A percentile compares a stretch with the other conserved stretches of the same genome.
Conservation (phyloP, 2,329 filamentous ascomycete species). For the Xylaria sp. region DNA sequence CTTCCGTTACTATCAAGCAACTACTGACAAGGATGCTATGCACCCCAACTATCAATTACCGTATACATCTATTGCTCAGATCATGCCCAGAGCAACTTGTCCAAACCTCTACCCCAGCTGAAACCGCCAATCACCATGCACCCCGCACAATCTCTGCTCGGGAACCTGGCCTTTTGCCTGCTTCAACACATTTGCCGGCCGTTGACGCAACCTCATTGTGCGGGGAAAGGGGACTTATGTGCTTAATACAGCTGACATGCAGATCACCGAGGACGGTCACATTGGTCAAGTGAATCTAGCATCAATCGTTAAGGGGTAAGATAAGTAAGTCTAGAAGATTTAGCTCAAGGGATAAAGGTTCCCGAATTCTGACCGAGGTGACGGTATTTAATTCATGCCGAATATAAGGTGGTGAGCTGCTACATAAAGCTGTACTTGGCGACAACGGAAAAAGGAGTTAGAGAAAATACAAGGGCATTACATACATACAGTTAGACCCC, state of each 20-base stretch:
- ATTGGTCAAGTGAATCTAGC: not conserved
- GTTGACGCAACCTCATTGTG: conserved; percentile 21
- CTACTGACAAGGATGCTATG: conserved; percentile 16
- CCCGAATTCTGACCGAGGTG: conserved; percentile 2
- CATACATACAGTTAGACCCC: conserved; percentile 4
- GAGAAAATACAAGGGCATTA: not conserved
- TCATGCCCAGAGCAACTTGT: not conserved
- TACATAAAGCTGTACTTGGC: conserved; percentile 11
- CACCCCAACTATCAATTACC: not conserved
- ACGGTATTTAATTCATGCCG: conserved; percentile 1
- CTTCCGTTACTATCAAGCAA: not conserved
- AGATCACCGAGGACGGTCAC: conserved; percentile 12
- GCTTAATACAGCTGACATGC: conserved; percentile 6
- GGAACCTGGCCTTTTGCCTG: conserved; percentile 8
- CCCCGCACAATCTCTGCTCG: conserved; percentile 13
- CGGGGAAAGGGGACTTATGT: conserved; percentile 20
- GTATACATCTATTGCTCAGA: not conserved
- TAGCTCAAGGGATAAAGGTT: not conserved
- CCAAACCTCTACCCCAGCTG: conserved; percentile 3
- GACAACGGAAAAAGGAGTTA: not conserved
- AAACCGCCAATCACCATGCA: not conserved
- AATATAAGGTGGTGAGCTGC: not conserved
- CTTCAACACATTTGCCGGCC: conserved; percentile 18
- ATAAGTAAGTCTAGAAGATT: not conserved
- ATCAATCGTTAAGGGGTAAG: not conserved